These are phyloP conservation scores for Metrosideros polymorpha DNA, from an alignment of 441 rosid species.

Conservation along the genomic window DNA sequence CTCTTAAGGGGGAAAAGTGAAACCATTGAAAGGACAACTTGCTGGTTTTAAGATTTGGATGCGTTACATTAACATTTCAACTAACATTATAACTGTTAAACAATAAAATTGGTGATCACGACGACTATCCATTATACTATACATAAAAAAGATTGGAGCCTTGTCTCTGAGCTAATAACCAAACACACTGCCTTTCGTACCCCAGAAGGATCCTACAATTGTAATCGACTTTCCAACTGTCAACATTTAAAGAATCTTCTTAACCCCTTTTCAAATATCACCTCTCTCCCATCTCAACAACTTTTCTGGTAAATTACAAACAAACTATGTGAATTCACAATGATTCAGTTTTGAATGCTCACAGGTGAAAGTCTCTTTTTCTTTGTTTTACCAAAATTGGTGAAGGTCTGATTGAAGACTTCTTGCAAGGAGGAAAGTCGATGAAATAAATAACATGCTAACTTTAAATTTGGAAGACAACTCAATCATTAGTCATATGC, in stretches of 20 bases:
- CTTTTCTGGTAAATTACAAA: background rate
- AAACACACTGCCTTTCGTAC: background rate
- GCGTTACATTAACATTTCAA: background rate
- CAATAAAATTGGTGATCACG: background rate
- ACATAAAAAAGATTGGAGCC: background rate
- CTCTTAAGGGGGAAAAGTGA: background rate
- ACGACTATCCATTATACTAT: background rate
- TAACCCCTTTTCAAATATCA: background rate
- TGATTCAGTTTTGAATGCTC: background rate
- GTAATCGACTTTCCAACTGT: background rate
- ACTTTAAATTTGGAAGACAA: background rate
- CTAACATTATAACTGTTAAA: background rate
- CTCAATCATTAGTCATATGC: background rate
- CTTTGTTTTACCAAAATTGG: background rate
- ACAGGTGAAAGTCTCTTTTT: background rate
- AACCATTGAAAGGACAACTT: background rate
- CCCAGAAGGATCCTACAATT: background rate
- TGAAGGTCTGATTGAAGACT: background rate
- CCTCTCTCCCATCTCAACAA: background rate
- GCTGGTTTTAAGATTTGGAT: background rate
- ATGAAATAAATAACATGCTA: background rate
- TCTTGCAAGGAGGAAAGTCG: background rate
- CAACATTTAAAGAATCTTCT: background rate
- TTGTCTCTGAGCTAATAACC: background rate
- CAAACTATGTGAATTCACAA: background rate